These are phyloP conservation scores for Mucor ambiguus DNA, from an alignment of 371 early-diverging fungal species.

Conservation along the genomic window DNA sequence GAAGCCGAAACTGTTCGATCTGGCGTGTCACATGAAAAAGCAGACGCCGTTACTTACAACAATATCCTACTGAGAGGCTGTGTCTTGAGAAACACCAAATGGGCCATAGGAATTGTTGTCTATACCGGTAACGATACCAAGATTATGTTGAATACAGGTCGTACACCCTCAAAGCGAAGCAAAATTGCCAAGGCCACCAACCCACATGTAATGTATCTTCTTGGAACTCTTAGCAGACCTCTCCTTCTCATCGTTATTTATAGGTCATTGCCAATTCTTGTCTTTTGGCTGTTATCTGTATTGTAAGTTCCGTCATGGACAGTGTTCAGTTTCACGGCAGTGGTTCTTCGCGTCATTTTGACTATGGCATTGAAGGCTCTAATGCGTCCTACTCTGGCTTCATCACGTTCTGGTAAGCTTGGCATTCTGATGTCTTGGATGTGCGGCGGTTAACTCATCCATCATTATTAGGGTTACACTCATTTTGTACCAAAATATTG, in stretches of 20 bases:
- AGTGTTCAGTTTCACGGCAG: conserved; percentile 53
- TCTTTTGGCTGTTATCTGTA: conserved; percentile 55
- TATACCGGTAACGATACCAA: conserved; percentile 94
- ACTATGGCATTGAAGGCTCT: conserved; percentile 38
- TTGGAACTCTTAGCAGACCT: background rate
- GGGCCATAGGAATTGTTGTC: conserved; percentile 81
- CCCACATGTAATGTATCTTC: conserved; percentile 66
- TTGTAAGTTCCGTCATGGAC: conserved; percentile 62
- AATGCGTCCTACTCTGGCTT: conserved; percentile 45
- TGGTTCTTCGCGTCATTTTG: conserved; percentile 38
- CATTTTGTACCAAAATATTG: conserved; percentile 57
- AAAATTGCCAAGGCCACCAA: conserved; percentile 94
- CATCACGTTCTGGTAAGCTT: conserved; percentile 50
- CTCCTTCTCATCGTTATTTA: background rate
- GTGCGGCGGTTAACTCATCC: background rate
- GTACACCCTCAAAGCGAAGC: conserved; percentile 93
- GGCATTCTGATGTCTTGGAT: background rate
- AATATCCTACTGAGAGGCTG: conserved; percentile 92
- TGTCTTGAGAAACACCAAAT: conserved; percentile 87
- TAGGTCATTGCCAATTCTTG: conserved; percentile 54
- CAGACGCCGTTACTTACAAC: conserved; percentile 53
- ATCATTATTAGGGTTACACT: conserved; percentile 56
- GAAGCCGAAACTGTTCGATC: conserved; percentile 18
- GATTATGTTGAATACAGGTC: conserved; percentile 86
- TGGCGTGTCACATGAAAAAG: conserved; percentile 45